Percentiles rank a stretch among this genome's conserved stretches.
phyloP scores from a whole-genome alignment of 106 monocot species.

The Gastrodia elata region DNA sequence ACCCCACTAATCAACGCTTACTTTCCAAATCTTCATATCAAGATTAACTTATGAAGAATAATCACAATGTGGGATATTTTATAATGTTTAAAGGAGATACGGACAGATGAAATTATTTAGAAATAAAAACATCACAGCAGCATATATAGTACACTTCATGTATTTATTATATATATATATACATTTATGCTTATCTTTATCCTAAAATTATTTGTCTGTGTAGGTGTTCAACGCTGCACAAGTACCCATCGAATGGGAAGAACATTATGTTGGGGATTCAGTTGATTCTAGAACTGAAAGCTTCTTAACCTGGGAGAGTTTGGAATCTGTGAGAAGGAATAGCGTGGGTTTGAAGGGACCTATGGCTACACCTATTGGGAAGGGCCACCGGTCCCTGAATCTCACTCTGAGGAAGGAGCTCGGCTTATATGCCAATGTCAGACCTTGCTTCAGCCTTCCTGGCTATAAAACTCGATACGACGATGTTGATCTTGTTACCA shows the following conservation, averaged over 20 bases:
- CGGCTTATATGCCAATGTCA: constrained; percentile 82
- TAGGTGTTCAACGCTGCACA: constrained; percentile 79
- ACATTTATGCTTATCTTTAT: too few relatives aligned
- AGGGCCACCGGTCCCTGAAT: constrained; percentile 89
- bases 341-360: constrained; percentile 87
- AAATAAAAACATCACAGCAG: too few relatives aligned
- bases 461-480: constrained; percentile 90
- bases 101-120: too few relatives aligned
- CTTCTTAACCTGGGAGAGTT: constrained; percentile 84
- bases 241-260: constrained; percentile 87
- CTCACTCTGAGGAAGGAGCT: constrained; percentile 85
- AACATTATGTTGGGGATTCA: constrained; percentile 68
- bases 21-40: too few relatives aligned
- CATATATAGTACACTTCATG: too few relatives aligned
- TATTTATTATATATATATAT: too few relatives aligned
- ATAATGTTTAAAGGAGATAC: too few relatives aligned
- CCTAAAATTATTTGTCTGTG: too few relatives aligned
- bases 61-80: too few relatives aligned
- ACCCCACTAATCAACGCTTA: too few relatives aligned
- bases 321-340: constrained; percentile 83
- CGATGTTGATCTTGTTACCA: constrained; percentile 80
- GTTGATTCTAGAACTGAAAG: constrained; percentile 89
- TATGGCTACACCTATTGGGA: constrained; percentile 97
- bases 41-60: too few relatives aligned
- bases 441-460: constrained; percentile 75